Evolutionary conservation across 331 rosid species (phyloP).

Genomic region (Phaseolus coccineus): DNA sequence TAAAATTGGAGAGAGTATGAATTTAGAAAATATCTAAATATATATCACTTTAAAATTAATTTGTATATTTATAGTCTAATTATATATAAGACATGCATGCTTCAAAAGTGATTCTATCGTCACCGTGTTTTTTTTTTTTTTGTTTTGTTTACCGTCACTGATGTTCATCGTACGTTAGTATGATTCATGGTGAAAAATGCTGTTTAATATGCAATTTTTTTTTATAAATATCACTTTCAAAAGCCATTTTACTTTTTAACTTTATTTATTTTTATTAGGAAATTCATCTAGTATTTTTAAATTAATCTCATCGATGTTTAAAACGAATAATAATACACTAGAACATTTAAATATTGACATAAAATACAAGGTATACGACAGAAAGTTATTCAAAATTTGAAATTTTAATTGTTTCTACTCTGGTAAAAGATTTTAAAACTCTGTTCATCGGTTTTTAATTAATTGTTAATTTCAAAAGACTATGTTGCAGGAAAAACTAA

Average conservation of each 20-base stretch:
- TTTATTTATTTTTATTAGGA: background rate
- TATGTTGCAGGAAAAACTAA: background rate
- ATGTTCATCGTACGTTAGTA: background rate
- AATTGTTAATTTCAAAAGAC: background rate
- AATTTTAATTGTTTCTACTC: background rate
- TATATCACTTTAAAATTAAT: no score
- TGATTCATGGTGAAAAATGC: background rate
- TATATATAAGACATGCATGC: background rate
- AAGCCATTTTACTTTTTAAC: background rate
- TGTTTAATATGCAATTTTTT: background rate
- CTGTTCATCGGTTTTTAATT: background rate
- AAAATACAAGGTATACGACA: no score
- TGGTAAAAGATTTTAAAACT: background rate
- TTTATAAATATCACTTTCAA: background rate
- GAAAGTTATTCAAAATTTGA: background rate
- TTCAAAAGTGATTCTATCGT: background rate
- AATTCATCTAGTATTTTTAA: background rate
- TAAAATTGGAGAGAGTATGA: no score
- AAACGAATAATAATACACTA: background rate
- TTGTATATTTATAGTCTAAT: background rate
- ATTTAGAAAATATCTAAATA: no score
- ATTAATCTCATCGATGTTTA: background rate
- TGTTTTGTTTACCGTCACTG: background rate
- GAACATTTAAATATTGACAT: background rate
- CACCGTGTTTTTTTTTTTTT: background rate